phyloP scores from a whole-genome alignment of 352 stramenopile species.

The Globisporangium emineosum region DNA sequence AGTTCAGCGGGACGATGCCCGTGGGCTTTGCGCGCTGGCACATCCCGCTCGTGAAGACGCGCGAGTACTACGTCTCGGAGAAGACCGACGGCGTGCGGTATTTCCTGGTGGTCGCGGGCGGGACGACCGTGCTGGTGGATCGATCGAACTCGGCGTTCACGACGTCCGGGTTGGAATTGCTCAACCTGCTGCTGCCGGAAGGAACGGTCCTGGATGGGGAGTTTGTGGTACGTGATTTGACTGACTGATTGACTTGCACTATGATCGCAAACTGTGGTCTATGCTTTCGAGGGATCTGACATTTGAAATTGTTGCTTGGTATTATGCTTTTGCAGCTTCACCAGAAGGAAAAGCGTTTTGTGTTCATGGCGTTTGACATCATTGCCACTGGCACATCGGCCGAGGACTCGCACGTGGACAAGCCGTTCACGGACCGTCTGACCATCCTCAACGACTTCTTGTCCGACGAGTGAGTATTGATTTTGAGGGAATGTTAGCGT shows the following conservation, averaged over 20 bases:
- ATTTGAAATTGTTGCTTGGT: background rate
- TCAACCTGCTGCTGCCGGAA: conserved; percentile 77
- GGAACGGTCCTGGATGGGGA: conserved; percentile 90
- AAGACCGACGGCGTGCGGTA: conserved; percentile 92
- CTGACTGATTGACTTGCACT: background rate
- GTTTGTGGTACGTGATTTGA: conserved; percentile 58
- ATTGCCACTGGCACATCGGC: conserved; percentile 70
- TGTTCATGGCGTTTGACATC: conserved; percentile 91
- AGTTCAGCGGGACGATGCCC: conserved; percentile 90
- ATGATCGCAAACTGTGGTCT: background rate
- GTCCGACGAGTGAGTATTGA: conserved; percentile 67
- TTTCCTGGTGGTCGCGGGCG: conserved; percentile 82
- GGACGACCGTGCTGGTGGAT: conserved; percentile 68
- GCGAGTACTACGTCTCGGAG: conserved; percentile 88
- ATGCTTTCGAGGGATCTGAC: background rate
- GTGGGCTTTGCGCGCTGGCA: conserved; percentile 90
- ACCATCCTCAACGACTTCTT: conserved; percentile 82
- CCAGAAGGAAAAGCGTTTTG: conserved; percentile 75
- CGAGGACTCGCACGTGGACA: conserved; percentile 76
- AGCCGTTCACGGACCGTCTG: conserved; percentile 76
- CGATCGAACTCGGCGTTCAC: conserved; percentile 78
- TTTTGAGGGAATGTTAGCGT: background rate
- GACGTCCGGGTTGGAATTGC: conserved; percentile 70
- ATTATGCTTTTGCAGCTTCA: conserved; percentile 51
- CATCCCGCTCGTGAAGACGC: conserved; percentile 79